Conservation (phyloP, 305 asterid species). For the Petunia hybrid region DNA sequence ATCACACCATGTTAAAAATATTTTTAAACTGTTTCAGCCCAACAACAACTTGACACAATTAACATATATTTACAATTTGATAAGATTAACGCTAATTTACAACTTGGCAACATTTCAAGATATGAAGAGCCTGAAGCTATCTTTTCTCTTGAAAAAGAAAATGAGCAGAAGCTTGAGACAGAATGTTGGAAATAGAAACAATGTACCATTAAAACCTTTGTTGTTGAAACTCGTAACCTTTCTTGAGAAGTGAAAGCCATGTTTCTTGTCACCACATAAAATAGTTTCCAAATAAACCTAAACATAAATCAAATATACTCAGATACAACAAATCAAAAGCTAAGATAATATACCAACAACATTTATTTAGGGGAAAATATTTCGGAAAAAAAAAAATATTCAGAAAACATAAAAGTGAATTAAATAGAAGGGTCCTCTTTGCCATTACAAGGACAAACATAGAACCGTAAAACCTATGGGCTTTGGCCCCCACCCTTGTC, state of each 20-base stretch:
- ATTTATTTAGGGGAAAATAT: background rate
- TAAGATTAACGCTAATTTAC: too few species aligned
- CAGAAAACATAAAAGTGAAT: background rate
- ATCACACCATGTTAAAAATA: too few species aligned
- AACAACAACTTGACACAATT: too few species aligned
- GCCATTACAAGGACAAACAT: slow-evolving; percentile 49
- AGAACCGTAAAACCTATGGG: slow-evolving; percentile 41
- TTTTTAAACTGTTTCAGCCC: too few species aligned
- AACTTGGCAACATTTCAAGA: background rate
- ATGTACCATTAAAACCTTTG: slow-evolving; percentile 37
- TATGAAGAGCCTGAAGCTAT: background rate
- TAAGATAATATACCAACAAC: too few species aligned
- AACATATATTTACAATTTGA: too few species aligned
- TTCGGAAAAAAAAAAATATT: background rate
- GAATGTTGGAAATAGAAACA: slow-evolving; percentile 49
- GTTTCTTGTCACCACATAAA: slow-evolving; percentile 24
- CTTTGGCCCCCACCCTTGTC: slow-evolving; percentile 59
- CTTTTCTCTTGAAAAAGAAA: slow-evolving; percentile 2
- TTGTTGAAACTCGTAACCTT: slow-evolving; percentile 53
- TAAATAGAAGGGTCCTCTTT: slow-evolving; percentile 48
- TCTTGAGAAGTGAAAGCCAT: slow-evolving; percentile 45
- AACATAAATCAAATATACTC: too few species aligned
- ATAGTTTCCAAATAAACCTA: too few species aligned
- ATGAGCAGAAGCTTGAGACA: slow-evolving; percentile 36
- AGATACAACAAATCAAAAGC: too few species aligned